Evolutionary conservation across 371 early-diverging fungal genomes (phyloP).

Genomic region (Rhizopus delemar): DNA sequence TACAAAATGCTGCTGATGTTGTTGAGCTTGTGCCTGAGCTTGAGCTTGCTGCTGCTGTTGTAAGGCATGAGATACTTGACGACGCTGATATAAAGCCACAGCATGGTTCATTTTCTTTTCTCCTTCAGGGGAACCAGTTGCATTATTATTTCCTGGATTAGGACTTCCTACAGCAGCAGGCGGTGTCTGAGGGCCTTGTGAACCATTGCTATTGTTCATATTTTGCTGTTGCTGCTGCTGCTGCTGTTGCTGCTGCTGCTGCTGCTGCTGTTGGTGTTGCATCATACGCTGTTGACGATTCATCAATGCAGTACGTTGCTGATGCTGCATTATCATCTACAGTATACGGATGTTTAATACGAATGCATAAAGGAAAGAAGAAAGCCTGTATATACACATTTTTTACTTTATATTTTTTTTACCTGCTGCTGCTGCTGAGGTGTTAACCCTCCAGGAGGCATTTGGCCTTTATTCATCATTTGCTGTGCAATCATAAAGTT

Average conservation of each 20-base stretch:
- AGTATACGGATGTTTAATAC: too few relatives aligned
- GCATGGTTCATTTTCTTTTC: conserved; percentile 33
- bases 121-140: conserved; percentile 32
- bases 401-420: neutral
- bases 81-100: conserved; percentile 30
- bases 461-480: conserved; percentile 40
- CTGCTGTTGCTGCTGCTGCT: conserved; percentile 11
- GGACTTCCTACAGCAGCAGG: conserved; percentile 27
- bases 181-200: conserved; percentile 17
- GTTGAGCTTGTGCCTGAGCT: conserved; percentile 21
- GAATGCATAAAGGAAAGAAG: too few relatives aligned
- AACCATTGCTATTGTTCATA: neutral
- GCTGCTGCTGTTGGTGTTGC: conserved; percentile 6
- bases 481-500: conserved; percentile 45
- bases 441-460: conserved; percentile 28
- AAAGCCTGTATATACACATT: neutral
- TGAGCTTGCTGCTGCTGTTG: conserved; percentile 24
- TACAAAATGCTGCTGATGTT: conserved; percentile 7
- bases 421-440: conserved; percentile 36
- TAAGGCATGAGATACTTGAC: conserved; percentile 33
- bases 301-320: conserved; percentile 19
- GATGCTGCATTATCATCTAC: conserved; percentile 10
- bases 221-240: conserved; percentile 30
- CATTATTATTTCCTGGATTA: conserved; percentile 16
- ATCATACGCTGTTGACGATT: conserved; percentile 22